phyloP scores from a whole-genome alignment of 2,329 filamentous ascomycete species.

The Colletotrichum sp. region DNA sequence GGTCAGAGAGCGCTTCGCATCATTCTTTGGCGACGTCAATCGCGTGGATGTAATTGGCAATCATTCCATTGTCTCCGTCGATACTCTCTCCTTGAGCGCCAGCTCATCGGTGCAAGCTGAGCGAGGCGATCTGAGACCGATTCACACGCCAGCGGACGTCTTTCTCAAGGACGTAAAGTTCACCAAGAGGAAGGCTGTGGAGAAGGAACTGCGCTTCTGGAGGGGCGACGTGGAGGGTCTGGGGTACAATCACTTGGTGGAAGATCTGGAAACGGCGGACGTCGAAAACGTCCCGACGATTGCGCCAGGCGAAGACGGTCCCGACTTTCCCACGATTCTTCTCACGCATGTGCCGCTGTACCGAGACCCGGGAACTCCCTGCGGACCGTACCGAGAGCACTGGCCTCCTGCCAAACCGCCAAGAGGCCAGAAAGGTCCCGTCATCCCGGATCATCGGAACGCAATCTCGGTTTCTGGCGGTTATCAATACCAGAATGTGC shows the following conservation, averaged over 20 bases:
- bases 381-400: constrained; percentile 84
- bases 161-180: constrained; percentile 74
- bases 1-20: constrained; percentile 82
- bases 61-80: constrained; percentile 92
- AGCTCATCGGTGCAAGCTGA: constrained; percentile 55
- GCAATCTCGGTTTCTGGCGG: constrained; percentile 79
- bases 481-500: constrained; percentile 97
- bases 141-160: constrained; percentile 78
- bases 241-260: constrained; percentile 62
- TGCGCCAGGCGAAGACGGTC: constrained; percentile 47
- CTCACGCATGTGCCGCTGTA: constrained; percentile 92
- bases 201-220: constrained; percentile 70
- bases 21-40: constrained; percentile 92
- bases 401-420: constrained; percentile 74
- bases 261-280: constrained; percentile 52
- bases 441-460: constrained; percentile 72
- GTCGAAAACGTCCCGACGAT: constrained; percentile 42
- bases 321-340: constrained; percentile 84
- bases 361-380: constrained; percentile 81
- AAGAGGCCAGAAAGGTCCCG: constrained; percentile 58
- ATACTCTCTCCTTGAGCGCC: constrained; percentile 87
- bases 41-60: constrained; percentile 91
- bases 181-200: constrained; percentile 70
- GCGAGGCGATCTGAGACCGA: constrained; percentile 58
- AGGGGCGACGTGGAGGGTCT: constrained; percentile 63